These are phyloP conservation scores for Botrytis aclada DNA, from an alignment of 2,329 filamentous ascomycete species.

Conservation along the genomic window DNA sequence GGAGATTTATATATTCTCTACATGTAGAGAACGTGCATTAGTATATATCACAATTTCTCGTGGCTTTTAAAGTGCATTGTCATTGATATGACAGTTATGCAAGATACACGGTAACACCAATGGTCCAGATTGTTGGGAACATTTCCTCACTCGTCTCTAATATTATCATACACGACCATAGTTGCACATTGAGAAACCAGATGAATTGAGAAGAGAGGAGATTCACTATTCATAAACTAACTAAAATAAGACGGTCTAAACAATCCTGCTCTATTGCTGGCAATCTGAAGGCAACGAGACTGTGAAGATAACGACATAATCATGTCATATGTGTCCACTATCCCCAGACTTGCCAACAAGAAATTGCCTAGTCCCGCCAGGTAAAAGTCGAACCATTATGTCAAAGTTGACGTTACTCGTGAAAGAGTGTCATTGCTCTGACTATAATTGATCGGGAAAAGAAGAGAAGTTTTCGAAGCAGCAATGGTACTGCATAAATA, in stretches of 20 bases:
- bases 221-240: not conserved
- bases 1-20: too few species aligned
- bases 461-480: not conserved
- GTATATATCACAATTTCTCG: too few species aligned
- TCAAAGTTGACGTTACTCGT: not conserved
- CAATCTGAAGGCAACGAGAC: not conserved
- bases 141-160: not conserved
- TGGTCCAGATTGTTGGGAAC: not conserved
- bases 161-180: not conserved
- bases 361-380: not conserved
- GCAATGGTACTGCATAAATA: not conserved
- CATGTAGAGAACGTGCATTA: too few species aligned
- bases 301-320: not conserved
- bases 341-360: not conserved
- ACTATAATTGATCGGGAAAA: not conserved
- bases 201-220: not conserved
- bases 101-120: not conserved
- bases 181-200: accelerated
- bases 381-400: not conserved
- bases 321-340: not conserved
- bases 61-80: too few species aligned
- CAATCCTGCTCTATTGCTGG: not conserved
- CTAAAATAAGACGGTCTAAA: not conserved
- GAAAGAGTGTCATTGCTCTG: not conserved
- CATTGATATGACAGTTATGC: too few species aligned